These are phyloP conservation scores for Gamarada debralockiae DNA, from an alignment of 495 filamentous ascomycete species.

Conservation along the genomic window DNA sequence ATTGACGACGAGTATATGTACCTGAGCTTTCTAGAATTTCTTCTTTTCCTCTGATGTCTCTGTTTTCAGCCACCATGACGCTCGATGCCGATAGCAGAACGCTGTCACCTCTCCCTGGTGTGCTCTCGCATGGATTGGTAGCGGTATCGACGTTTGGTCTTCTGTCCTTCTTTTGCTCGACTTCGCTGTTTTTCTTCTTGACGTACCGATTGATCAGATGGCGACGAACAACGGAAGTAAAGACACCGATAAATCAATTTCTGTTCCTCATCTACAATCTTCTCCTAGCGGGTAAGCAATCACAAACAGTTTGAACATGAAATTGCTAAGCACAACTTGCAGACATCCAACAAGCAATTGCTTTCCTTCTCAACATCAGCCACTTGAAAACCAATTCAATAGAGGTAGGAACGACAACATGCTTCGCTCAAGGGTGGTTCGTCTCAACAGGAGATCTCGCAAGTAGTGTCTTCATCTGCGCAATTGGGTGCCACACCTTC, in stretches of 20 bases:
- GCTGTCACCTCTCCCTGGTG: constrained; percentile 43
- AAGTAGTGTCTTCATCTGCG: constrained; percentile 66
- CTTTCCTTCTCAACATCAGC: constrained; percentile 62
- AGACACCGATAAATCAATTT: constrained; percentile 55
- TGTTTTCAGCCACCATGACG: constrained; percentile 5
- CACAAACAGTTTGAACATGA: not conserved
- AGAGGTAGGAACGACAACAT: constrained; percentile 48
- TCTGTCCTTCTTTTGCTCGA: constrained; percentile 54
- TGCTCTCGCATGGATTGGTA: constrained; percentile 47
- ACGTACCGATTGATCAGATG: constrained; percentile 56
- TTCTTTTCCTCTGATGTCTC: too few species aligned
- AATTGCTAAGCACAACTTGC: not conserved
- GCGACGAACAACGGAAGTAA: constrained; percentile 28
- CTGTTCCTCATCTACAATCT: constrained; percentile 72
- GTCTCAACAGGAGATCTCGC: constrained; percentile 67
- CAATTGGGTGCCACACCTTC: constrained; percentile 69
- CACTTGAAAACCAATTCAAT: constrained; percentile 57
- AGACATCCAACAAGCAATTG: constrained; percentile 62
- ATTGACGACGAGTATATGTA: too few species aligned
- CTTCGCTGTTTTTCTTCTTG: constrained; percentile 49
- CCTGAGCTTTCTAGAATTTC: too few species aligned
- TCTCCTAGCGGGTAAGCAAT: constrained; percentile 51
- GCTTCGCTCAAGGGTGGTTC: constrained; percentile 69
- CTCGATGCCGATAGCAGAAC: constrained; percentile 19
- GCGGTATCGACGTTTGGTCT: constrained; percentile 54